Evolutionary conservation across 441 rosid species (phyloP), one percentile per base, ranked within the genome.

Genomic region (Pelargonium citronellum): DNA sequence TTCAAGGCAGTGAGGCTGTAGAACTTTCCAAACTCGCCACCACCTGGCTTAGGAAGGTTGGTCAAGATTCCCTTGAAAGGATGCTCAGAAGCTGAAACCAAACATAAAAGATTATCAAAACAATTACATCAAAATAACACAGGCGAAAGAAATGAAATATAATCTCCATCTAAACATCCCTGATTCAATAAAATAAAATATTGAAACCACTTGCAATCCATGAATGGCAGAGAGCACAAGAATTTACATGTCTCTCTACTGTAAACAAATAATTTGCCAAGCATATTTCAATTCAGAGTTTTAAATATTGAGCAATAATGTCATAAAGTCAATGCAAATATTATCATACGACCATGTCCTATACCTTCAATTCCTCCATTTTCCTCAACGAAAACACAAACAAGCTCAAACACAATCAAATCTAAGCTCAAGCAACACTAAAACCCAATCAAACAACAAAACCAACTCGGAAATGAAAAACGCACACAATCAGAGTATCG

Each of bases 11-110:
- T 90, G 68, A 95, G 84, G 75, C 99, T 88, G 68, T 95, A 95
- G 77, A 91, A 95, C 73, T 95, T 95, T 71, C 99, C 99, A 47
- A 87, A 95, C 70, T 95, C 95, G 61, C 97, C 99, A 53, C 99
- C 99, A 11, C 90, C 95, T 61, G 98, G 95, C 88, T 92, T 92
- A 17, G 97, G 95, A 67, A 95, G 92, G 74, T 82, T 76, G 64
- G 98, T 91, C 82, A 95, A 86, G 67, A 89, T 91, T 27, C 77
- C 85, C 83, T 91, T 87, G 77, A 83, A 95, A 39, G 98, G 91
- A 87, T 92, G 90, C 53, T 89, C 98, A 1, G 96, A 65, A 73
- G 98, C 99, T 95, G 89, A 76, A 85, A 73, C 68, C 71, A 71
- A 43, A 69, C 16, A 44, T 6, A 58, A 7, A 2, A 30, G 46